phyloP scores from a whole-genome alignment of 2,329 filamentous ascomycete species.

The Metarhizium robertsii region DNA sequence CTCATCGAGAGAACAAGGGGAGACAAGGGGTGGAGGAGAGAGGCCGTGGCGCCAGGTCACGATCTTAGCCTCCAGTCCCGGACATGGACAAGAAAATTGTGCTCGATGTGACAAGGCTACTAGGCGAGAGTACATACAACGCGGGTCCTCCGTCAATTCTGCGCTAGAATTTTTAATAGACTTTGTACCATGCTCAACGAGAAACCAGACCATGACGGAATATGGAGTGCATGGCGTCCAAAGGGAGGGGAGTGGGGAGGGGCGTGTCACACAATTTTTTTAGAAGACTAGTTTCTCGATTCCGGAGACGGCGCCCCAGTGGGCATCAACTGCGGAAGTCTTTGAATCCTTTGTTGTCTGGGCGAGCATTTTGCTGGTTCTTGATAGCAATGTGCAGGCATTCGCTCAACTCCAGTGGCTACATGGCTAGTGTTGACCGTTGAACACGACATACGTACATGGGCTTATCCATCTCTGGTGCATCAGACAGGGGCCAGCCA shows the following conservation, averaged over 20 bases:
- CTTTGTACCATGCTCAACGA: background rate
- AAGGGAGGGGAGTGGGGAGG: background rate
- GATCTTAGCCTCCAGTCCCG: background rate
- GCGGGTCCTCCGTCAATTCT: background rate
- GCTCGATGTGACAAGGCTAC: background rate
- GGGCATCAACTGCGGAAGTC: background rate
- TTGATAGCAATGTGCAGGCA: background rate
- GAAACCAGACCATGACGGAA: background rate
- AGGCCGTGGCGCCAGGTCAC: background rate
- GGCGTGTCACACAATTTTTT: background rate
- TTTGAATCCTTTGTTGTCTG: background rate
- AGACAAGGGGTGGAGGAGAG: background rate
- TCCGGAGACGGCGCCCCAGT: background rate
- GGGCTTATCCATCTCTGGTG: background rate
- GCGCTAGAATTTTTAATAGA: background rate
- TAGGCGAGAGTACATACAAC: background rate
- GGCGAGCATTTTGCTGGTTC: background rate
- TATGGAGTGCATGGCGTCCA: background rate
- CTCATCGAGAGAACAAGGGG: background rate
- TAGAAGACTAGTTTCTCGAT: background rate
- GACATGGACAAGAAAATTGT: background rate
- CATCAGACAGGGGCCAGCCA: slow-evolving; percentile 8
- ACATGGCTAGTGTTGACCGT: background rate
- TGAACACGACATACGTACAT: background rate
- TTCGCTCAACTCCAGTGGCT: background rate